Evolutionary conservation across 169 alveolate genomes (phyloP), one percentile per base, ranked within the genome.

Genomic region (Cardiosporidium cionae): DNA sequence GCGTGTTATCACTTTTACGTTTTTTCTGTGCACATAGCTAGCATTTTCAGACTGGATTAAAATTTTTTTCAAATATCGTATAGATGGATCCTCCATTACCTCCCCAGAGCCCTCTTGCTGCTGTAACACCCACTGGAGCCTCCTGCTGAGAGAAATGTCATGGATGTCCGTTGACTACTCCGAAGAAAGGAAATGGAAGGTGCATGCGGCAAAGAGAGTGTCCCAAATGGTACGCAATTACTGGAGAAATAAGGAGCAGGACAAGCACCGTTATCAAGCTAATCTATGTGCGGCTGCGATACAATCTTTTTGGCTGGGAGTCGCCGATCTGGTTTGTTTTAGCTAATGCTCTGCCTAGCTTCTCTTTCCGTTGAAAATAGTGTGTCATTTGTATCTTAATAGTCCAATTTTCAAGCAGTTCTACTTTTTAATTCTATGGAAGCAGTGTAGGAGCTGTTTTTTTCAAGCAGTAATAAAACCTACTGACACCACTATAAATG

Each of bases 161-260:
- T 86, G 91, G 91, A 75, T 86, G 88, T 72, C 90, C 28, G 83
- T 77, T 32, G 91, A 86, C 68, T 86, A 65, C 69, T 84, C 83
- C 68, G 89, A 86, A 75, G 91, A 86, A 73, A 75, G 86, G 63
- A 83, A 84, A 32, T 86, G 91, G 91, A 86, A 86, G 74, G 81
- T 76, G 25, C 64, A 81, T 76, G 87, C 84, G 6, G 85, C 90
- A n/a, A 70, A 71, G 70, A 66, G 84, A 52, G 71, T 86, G 65
- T 52, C 90, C 31, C 76, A 80, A 32, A 78, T 75, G 82, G 74
- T 80, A 69, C 81, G 74, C 70, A 80, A 84, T 52, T 78, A 74
- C 70, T 76, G 58, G 58, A 16, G n/a, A 16, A 44, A 44, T n/a
- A 44, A 44, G n/a, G n/a, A 44, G 27, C 16, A 44, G 27, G 58